phyloP scores from a whole-genome alignment of 257 asterid genomes.

The Oldenlandia corymbosa region DNA sequence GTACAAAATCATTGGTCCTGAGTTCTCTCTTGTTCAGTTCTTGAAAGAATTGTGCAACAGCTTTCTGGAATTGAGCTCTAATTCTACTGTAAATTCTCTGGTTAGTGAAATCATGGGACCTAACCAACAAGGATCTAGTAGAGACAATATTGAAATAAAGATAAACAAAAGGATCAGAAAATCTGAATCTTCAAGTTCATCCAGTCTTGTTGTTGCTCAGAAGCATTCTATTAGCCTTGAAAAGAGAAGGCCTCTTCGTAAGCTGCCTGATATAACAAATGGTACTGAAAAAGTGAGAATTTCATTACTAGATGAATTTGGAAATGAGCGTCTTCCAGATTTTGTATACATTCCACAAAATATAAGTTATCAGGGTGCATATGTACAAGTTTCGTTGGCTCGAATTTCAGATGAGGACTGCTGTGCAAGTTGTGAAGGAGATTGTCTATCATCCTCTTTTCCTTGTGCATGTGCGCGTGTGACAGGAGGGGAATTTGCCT shows the following conservation, averaged over 20 bases:
- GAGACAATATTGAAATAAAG: slow-evolving; percentile 11
- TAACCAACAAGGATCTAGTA: neutral
- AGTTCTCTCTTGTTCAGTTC: slow-evolving; percentile 24
- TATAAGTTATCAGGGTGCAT: slow-evolving; percentile 46
- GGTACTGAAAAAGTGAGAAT: slow-evolving; percentile 51
- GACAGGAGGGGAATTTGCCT: slow-evolving; percentile 80
- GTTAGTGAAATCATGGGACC: neutral
- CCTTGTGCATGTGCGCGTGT: slow-evolving; percentile 79
- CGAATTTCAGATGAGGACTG: slow-evolving; percentile 68
- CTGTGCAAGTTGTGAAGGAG: slow-evolving; percentile 49
- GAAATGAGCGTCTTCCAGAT: slow-evolving; percentile 37
- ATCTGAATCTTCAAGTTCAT: slow-evolving; percentile 21
- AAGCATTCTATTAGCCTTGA: slow-evolving; percentile 4
- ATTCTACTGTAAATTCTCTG: slow-evolving; percentile 10
- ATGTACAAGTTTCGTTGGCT: slow-evolving; percentile 53
- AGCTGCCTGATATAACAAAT: slow-evolving; percentile 41
- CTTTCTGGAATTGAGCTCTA: slow-evolving; percentile 17
- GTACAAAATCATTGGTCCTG: slow-evolving; percentile 5
- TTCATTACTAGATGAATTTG: slow-evolving; percentile 47
- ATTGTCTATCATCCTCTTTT: slow-evolving; percentile 53
- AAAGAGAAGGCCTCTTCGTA: slow-evolving; percentile 17
- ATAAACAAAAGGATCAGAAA: slow-evolving; percentile 15
- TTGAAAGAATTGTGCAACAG: slow-evolving; percentile 32
- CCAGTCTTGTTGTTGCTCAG: neutral
- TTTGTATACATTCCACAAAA: slow-evolving; percentile 42